Evolutionary conservation across 1,284 basidiomycete species (phyloP).

Genomic region (Anthracocystis walkeri): DNA sequence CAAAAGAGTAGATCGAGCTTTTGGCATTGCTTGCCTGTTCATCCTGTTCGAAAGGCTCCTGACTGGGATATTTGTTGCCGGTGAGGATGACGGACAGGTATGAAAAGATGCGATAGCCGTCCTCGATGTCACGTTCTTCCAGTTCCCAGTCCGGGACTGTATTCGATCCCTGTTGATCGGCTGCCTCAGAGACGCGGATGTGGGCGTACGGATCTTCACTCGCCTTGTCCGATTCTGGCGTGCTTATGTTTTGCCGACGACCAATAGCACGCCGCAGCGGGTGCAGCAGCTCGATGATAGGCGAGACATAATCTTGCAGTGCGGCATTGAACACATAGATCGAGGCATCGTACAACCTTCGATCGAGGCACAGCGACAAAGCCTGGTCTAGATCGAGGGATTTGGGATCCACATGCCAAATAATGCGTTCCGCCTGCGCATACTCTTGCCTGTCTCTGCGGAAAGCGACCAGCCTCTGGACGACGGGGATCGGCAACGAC

Average conservation of each 20-base stretch:
- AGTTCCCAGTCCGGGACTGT: constrained; percentile 15
- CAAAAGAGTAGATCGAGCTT: constrained; percentile 72
- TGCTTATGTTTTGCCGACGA: constrained; percentile 3
- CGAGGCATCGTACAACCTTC: constrained; percentile 90
- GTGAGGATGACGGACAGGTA: constrained; percentile 89
- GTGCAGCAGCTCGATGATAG: constrained; percentile 80
- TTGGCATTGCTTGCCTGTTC: constrained; percentile 74
- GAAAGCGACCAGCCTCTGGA: constrained; percentile 83
- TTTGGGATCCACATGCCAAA: constrained; percentile 94
- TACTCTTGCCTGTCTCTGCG: constrained; percentile 81
- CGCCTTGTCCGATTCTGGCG: neutral
- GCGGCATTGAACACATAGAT: constrained; percentile 93
- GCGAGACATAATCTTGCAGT: constrained; percentile 87
- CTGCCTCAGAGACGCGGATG: constrained; percentile 16
- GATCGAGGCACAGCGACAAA: constrained; percentile 83
- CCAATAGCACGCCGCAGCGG: constrained; percentile 54
- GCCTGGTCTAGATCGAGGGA: constrained; percentile 95
- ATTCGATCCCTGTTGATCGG: constrained; percentile 2
- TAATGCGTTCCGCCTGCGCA: constrained; percentile 84
- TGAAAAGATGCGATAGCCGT: constrained; percentile 91
- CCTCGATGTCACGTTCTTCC: constrained; percentile 68
- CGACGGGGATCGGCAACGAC: constrained; percentile 82
- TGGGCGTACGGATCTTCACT: constrained; percentile 32
- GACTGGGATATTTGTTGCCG: constrained; percentile 87
- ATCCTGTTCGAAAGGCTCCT: constrained; percentile 76